Evolutionary conservation across 305 asterid species (phyloP).

Genomic region (Fraxinus xanthoxyloides): DNA sequence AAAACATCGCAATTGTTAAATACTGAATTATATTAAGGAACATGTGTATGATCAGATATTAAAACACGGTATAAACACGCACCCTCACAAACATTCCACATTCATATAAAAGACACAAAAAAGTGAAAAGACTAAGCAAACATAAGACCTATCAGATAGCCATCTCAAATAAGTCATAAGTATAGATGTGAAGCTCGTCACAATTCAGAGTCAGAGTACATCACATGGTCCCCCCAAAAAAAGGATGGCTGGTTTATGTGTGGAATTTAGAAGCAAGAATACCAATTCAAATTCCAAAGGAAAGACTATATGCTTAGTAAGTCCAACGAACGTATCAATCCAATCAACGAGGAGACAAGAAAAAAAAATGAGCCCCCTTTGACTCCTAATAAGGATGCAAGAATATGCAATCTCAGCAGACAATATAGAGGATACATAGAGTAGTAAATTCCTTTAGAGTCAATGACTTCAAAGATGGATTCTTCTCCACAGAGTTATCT

Average conservation of each 20-base stretch:
- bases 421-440: slow-evolving; percentile 66
- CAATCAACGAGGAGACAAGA: neutral
- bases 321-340: neutral
- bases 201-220: neutral
- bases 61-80: neutral
- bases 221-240: too few species aligned
- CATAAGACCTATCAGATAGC: neutral
- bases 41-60: neutral
- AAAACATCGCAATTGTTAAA: slow-evolving; percentile 94
- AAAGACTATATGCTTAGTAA: neutral
- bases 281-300: neutral
- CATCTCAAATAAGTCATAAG: neutral
- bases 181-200: neutral
- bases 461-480: slow-evolving; percentile 90
- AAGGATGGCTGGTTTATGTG: neutral
- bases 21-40: slow-evolving; percentile 72
- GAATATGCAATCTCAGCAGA: neutral
- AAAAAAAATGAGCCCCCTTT: too few species aligned
- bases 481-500: slow-evolving; percentile 88
- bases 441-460: slow-evolving; percentile 93
- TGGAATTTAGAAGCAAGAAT: neutral
- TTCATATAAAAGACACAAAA: neutral
- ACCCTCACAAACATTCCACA: neutral
- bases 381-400: neutral
- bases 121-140: neutral